Base-by-base conservation (phyloP, 1,284 basidiomycete species). In the Irpex rosettiformis region DNA sequence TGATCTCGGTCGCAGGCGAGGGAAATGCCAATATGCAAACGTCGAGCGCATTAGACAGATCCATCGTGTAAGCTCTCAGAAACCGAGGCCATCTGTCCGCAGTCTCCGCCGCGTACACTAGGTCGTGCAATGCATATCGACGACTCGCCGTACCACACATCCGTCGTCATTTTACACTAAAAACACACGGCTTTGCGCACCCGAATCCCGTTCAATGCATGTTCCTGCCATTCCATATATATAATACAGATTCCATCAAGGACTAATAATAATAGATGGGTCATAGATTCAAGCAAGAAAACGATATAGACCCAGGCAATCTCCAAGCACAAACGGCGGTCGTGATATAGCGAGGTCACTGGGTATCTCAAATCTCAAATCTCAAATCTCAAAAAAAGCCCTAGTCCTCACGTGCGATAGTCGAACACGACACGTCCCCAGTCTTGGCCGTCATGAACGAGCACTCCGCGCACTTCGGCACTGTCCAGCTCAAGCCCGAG, bases 401-500 rank as follows among this genome's bases (percentile, higher is more conserved):
- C 18, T 18, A 18, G 21, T 11, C 43, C 42, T 69, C 62, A 72
- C 28, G 65, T 62, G 55, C 75, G 67, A 62, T 74, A 74, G 62
- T 75, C 73, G 64, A 75, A 75, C 57, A 75, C 82, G 47, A 75
- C 85, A 70, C 82, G 79, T 65, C 89, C 89, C 85, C 88, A 91
- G 70, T 91, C 89, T 64, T 85, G 80, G 16, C 83, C 83, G 54
- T 88, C 82, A 66, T 85, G 84, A 47, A 91, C 71, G 62, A 93
- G 70, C 58, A 91, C 84, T 22, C 89, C 90, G 58, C 90, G 84
- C 63, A 93, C 89, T 73, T 92, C 90, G 57, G 84, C 86, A 63
- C 88, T 89, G 69, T 93, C 90, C 62, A 93, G 73, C 71, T 90
- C 90, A 58, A 93, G 73, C 3, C 87, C 91, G 3, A 93, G 80